These are phyloP conservation scores for Exutisphaerella laricina DNA, from an alignment of 2,329 filamentous ascomycete genomes.

Conservation along the genomic window DNA sequence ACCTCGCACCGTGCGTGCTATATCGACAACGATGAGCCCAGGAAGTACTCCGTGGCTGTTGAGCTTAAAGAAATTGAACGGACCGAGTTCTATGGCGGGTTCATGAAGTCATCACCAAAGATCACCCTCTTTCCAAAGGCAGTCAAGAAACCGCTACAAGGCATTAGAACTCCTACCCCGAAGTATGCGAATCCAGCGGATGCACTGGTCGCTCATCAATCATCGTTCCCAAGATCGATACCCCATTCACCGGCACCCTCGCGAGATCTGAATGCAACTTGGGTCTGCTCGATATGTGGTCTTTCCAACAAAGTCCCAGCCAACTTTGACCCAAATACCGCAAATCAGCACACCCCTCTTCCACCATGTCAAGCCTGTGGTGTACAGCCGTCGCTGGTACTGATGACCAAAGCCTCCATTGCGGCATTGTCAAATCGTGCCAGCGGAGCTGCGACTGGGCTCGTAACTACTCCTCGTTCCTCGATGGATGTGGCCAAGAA, in stretches of 20 bases:
- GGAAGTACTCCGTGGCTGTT: conserved; percentile 76
- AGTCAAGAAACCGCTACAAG: conserved; percentile 54
- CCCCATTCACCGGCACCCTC: conserved; percentile 45
- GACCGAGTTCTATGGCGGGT: conserved; percentile 86
- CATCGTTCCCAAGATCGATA: conserved; percentile 45
- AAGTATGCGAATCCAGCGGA: conserved; percentile 41
- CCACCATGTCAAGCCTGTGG: conserved; percentile 89
- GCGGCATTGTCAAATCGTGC: conserved; percentile 60
- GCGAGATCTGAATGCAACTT: conserved; percentile 61
- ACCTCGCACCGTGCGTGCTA: conserved; percentile 96
- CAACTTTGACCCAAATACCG: conserved; percentile 83
- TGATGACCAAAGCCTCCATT: conserved; percentile 82
- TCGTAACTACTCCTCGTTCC: neutral
- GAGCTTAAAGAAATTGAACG: conserved; percentile 88
- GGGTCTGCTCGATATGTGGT: conserved; percentile 94
- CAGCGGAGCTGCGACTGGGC: conserved; percentile 19
- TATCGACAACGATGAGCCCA: conserved; percentile 79
- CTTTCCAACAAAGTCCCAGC: conserved; percentile 89
- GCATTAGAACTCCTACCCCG: conserved; percentile 49
- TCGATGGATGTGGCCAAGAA: conserved; percentile 12
- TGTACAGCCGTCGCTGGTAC: conserved; percentile 79
- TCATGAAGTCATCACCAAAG: conserved; percentile 91
- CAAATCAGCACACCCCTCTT: conserved; percentile 67
- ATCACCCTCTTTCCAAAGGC: conserved; percentile 83
- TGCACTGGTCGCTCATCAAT: conserved; percentile 39